Base-by-base conservation (phyloP, 495 filamentous ascomycete species). In the Talaromyces thailandensis region DNA sequence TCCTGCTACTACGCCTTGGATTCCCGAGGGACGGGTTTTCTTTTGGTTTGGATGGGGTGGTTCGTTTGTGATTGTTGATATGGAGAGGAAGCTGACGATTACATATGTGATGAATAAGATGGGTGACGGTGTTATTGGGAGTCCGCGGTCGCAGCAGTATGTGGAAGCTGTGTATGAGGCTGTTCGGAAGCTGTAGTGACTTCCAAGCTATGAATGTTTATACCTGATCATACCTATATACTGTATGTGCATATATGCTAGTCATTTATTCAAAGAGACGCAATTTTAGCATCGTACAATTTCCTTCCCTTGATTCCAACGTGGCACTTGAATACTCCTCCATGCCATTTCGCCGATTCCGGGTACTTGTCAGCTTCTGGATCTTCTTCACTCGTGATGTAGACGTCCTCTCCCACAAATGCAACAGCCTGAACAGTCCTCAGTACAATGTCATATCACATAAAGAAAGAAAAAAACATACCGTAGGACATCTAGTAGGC, bases 331-430 rank as follows among this genome's bases (percentile, higher is more conserved):
- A 85, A 88, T 48, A 88, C 45, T 9, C 70, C 80, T 18, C 86
- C 86, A 18, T 82, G 78, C 43, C 74, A 76, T 73, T 73, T 72
- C 66, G 73, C 79, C 57, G 82, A 82, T 61, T 79, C 75, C 8
- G 75, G 73, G 64, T 70, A 67, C 45, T 69, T 71, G 24, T 65
- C 65, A 16, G 76, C 75, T 52, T 81, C 75, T 9, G 67, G 79
- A 29, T 81, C 76, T 50, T 76, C 74, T 4, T 84, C 86, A 28
- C 76, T 82, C 25, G 86, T 89, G 52, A 89, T 82, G 67, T 80
- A 85, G 64, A 89, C 66, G 67, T 86, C 83, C 29, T 79, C 83
- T 0, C 81, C 85, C 14, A 82, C 82, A 67, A 89, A 86, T 53
- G 67, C 70, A 55, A 79, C 73, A 1, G 83, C 59, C 59, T 61